Conservation (phyloP, 306 rosid genomes). For the Cyclanthera cordifolia region DNA sequence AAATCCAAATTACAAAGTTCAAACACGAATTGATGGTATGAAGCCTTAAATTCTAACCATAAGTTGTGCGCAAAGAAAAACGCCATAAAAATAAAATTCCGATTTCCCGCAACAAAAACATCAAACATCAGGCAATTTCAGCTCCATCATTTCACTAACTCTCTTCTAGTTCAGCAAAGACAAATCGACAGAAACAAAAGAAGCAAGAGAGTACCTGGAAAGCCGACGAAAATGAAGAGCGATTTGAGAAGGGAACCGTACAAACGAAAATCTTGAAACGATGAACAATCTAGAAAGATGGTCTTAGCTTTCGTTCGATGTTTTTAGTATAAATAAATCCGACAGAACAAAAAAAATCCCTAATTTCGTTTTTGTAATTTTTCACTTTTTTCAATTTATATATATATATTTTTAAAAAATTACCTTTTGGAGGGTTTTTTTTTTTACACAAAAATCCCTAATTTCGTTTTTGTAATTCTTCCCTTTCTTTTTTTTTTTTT, state of each 20-base stretch:
- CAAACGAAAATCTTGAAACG: not conserved
- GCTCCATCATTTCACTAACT: not conserved
- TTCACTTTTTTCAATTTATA: not conserved
- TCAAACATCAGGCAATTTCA: not conserved
- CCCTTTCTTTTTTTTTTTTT: too few relatives aligned
- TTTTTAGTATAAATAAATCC: not conserved
- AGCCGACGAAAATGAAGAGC: conserved; percentile 5
- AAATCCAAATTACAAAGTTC: not conserved
- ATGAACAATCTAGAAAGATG: not conserved
- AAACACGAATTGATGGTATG: not conserved
- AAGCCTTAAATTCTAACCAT: not conserved
- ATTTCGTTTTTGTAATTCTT: too few relatives aligned
- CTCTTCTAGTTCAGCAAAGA: not conserved
- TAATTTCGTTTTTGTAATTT: not conserved
- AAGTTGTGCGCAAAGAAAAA: not conserved
- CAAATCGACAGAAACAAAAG: not conserved
- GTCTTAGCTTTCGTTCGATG: not conserved
- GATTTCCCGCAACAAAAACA: not conserved
- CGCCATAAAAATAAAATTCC: not conserved
- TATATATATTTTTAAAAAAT: not conserved
- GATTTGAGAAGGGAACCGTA: not conserved
- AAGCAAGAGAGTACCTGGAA: not conserved
- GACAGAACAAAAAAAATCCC: not conserved
- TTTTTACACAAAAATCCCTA: too few relatives aligned
- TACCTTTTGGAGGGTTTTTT: too few relatives aligned